Base-by-base conservation (phyloP, 2,329 filamentous ascomycete genomes). In the Aspergillus amoenus region DNA sequence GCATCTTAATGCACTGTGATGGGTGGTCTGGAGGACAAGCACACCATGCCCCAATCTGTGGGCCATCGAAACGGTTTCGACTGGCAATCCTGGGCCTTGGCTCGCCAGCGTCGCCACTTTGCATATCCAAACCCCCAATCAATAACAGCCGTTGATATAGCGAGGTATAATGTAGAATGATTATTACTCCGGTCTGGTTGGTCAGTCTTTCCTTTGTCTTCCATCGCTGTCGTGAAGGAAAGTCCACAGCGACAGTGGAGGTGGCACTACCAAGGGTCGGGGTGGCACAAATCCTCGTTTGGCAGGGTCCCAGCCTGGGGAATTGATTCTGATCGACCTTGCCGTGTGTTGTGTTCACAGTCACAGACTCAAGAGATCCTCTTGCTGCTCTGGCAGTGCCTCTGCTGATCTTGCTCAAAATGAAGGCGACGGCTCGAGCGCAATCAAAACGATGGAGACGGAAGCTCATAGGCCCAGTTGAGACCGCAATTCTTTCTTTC, bases 31-130 rank as follows among this genome's bases (percentile, higher is more conserved):
- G 46, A 52, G 55, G 43, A 45, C 50, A 44, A 40, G 53, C 34
- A 49, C 50, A 61, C 27, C 27, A 50, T 59, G 63, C 5, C 41
- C n/a, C 52, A 55, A 43, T 22, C 21, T 34, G 59, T 63, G 61
- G 61, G 53, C 56, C 59, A 52, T 52, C 55, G 51, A 51, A 50
- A 55, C 56, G 47, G 58, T 65, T 65, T 62, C 58, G 52, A 59
- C 56, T 54, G 42, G 56, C 55, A 50, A 53, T 32, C 27, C 51
- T 52, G 39, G 5, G 24, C 42, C 34, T 53, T 52, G 39, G 5
- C 40, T 52, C 22, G 24, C 46, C 46, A 49, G 34, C 27, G 34
- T 37, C 34, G 24, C 24, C 24, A 24, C 24, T 7, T 45, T 15
- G 22, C 24, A 8, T 11, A 24, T 47, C 30, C 9, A 30, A 24